Base-by-base conservation (phyloP, 208 protist genomes). In the Strigomonas oncopelti region DNA sequence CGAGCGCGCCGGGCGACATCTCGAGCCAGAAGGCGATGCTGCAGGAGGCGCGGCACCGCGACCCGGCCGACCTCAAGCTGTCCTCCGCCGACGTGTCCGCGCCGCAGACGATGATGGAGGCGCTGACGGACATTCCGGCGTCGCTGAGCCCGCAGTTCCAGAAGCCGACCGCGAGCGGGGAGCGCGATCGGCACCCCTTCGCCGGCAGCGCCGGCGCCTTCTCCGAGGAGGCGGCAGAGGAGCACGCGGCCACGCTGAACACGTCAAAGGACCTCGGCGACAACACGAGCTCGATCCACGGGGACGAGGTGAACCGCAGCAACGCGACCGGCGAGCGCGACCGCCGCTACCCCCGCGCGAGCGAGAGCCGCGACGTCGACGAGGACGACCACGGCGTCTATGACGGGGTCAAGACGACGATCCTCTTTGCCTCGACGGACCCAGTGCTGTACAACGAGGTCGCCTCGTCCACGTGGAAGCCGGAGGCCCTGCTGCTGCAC, bases 341-440 rank as follows among this genome's bases (percentile, higher is more conserved):
- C 38, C 53, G 48, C n/a, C 46, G 52, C 53, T 22, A 1, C 69
- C n/a, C 54, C 1, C 54, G 51, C 5, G 64, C 48, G 55, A 73
- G 51, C 36, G 59, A 58, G 2, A 55, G 55, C 24, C 63, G 61
- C 1, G 68, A 80, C 16, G 72, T 60, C 20, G 84, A 86, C 3
- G 77, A 84, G 38, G 84, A 84, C 38, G 81, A 88, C 69, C 77
- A 78, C 32, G 84, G 78, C 42, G 66, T 83, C 25, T 95, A 82
- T 60, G 85, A 92, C 67, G 85, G 85, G 57, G 88, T 94, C 34
- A 79, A 76, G 48, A 88, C 88, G 34, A 80, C 83, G 57, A 75
- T 92, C 34, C 74, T 92, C 53, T 95, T 95, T 73, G 78, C 84
- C 38, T 75, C 80, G 0, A 84, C 84, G 24, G 88, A 95, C 74